These are phyloP conservation scores for Pachyrhizus erosus DNA, from an alignment of 306 rosid species.

Conservation along the genomic window DNA sequence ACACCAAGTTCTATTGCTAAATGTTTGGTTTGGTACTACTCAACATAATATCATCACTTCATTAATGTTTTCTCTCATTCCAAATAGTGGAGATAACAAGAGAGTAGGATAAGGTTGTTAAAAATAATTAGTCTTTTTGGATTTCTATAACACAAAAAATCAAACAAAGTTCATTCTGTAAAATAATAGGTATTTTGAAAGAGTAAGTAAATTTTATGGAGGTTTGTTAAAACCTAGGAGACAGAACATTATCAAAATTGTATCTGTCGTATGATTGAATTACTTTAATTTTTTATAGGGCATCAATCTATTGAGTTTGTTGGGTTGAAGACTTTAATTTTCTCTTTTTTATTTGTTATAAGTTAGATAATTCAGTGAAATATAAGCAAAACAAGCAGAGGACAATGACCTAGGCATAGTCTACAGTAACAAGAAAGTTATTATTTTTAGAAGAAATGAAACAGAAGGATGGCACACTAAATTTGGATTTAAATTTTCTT, in stretches of 20 bases:
- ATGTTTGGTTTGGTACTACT: background rate
- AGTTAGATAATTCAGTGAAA: background rate
- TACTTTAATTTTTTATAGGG: background rate
- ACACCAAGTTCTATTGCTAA: background rate
- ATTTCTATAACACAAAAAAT: background rate
- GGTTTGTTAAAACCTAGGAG: background rate
- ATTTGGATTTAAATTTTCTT: background rate
- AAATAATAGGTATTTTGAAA: background rate
- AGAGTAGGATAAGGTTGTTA: background rate
- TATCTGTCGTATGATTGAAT: background rate
- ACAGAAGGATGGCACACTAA: background rate
- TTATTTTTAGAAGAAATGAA: background rate
- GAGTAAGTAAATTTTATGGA: background rate
- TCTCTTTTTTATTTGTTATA: background rate
- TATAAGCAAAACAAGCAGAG: background rate
- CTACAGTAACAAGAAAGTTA: background rate
- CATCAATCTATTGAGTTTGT: background rate
- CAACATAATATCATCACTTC: background rate
- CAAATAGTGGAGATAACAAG: background rate
- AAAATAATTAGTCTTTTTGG: background rate
- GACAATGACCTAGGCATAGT: background rate
- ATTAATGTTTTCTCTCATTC: slow-evolving; percentile 5
- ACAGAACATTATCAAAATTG: background rate
- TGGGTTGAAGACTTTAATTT: background rate
- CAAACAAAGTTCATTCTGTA: slow-evolving; percentile 1